Evolutionary conservation across 2,329 filamentous ascomycete species (phyloP), one percentile per base, ranked within the genome.

Genomic region (Fusarium sp.): DNA sequence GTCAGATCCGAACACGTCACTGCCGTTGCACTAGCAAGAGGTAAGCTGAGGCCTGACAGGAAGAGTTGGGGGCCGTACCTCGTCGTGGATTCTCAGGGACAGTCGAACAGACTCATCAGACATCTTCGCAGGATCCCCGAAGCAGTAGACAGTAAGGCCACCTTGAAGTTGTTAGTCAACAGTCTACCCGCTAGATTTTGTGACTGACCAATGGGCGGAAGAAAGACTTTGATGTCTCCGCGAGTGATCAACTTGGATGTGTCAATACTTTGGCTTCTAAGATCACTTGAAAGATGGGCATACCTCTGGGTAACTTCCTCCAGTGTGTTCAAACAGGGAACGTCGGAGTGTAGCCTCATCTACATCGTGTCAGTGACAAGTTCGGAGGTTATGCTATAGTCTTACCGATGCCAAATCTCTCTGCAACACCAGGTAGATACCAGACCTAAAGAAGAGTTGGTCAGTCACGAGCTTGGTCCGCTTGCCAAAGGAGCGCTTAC

Each of bases 1-100:
- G 82, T 99, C 97, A 22, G 95, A 98, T 69, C 96, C 95, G 82
- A 98, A 99, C 50, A 98, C 97, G 84, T 99, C 97, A 81, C 94
- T 97, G 66, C 97, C 97, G 80, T 98, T 98, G 85, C 97, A 98
- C 86, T 90, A 68, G 20, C 42, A 63, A 20, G 54, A 62, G 71
- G 62, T 61, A 13, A 42, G 29, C n/a, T 40, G 36, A 16, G 65
- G 20, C 40, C 29, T n/a, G 7, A 18, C 18, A 20, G 25, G 36
- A 16, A 10, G 22, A 9, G 20, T 42, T 13, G 18, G 20, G 3
- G 5, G n/a, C 16, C 82, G 74, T 80, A 89, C 88, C 85, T 91
- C 89, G 75, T 91, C 89, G 73, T 91, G 97, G 56, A 98, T 92
- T 76, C 97, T 92, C 68, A 98, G 87, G 16, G 97, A 95, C 47